Percentiles rank a stretch among this genome's conserved stretches.
Evolutionary conservation across 495 filamentous ascomycete species (phyloP).

Genomic region (Penicillium waksmanii): DNA sequence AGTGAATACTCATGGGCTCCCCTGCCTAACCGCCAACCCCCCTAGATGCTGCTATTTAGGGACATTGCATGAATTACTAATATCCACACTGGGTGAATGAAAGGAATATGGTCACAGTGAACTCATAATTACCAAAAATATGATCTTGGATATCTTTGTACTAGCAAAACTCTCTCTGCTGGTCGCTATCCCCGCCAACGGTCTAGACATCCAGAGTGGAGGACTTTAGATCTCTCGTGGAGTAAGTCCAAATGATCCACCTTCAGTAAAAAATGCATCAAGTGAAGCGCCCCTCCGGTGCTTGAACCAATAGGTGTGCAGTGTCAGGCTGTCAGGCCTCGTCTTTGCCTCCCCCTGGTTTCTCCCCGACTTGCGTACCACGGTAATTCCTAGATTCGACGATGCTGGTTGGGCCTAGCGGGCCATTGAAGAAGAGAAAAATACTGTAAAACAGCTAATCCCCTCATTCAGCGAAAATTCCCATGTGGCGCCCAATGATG

Average conservation of each 20-base stretch:
- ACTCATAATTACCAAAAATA: not conserved
- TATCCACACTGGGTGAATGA: not conserved
- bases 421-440: not conserved
- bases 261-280: slow-evolving; percentile 2
- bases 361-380: slow-evolving; percentile 5
- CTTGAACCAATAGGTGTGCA: slow-evolving; percentile 1
- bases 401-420: not conserved
- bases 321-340: slow-evolving; percentile 5
- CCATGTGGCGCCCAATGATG: slow-evolving; percentile 9
- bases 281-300: slow-evolving; percentile 3
- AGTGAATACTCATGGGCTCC: not conserved
- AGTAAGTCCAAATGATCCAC: not conserved
- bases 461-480: not conserved
- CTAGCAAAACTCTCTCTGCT: not conserved
- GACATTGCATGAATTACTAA: not conserved
- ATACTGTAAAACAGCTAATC: not conserved
- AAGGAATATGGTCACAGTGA: not conserved
- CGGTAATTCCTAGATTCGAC: not conserved
- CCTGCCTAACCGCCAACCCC: not conserved
- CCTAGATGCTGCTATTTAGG: slow-evolving; percentile 1
- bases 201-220: slow-evolving; percentile 1
- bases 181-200: not conserved
- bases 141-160: not conserved
- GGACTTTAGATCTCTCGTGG: not conserved
- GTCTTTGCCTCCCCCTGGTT: slow-evolving; percentile 19